Evolutionary conservation across 768 basidiomycete genomes (phyloP), one percentile per base, ranked within the genome.

Genomic region (Suillus bovinus): DNA sequence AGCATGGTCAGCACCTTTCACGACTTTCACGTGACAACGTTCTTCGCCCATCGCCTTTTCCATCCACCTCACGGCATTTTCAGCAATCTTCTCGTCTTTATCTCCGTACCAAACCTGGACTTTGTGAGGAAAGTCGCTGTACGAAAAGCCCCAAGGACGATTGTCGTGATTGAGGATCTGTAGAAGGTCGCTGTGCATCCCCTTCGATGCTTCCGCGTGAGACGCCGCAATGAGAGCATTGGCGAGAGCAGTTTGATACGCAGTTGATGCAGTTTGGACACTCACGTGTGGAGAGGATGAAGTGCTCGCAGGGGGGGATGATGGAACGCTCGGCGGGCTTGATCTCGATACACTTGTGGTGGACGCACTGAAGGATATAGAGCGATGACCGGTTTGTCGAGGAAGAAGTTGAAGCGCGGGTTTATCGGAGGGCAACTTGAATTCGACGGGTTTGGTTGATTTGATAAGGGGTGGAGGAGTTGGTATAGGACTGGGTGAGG

Each of bases 101-200:
- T 94, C 91, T 3, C 96, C 96, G 66, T 94, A 94, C 94, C 94
- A 98, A 44, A 99, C 87, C 47, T 84, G 85, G 52, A 93, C 90
- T 33, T 77, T 80, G 69, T 90, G 88, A 16, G 86, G 85, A 66
- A 96, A 91, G 24, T 91, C 83, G 17, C 83, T 74, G 71, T 98
- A 98, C 11, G 88, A 88, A 77, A 97, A 96, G 0, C 93, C 96
- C 91, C 92, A 94, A 1, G 91, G 87, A 65, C 87, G 86, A 50
- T 90, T 87, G 67, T 93, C 91, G 66, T 93, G 93, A 69, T 96
- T 94, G 60, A 98, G 81, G 71, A 99, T 96, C 68, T 93, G 89
- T 63, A 98, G 72, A 17, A 99, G 83, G 76, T 99, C 97, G 61
- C 87, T 84, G 68, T 96, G 93, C 0, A 91, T 92, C 54, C 97